Conservation (phyloP, 768 basidiomycete species). For the Macrolepiota albuminosa region DNA sequence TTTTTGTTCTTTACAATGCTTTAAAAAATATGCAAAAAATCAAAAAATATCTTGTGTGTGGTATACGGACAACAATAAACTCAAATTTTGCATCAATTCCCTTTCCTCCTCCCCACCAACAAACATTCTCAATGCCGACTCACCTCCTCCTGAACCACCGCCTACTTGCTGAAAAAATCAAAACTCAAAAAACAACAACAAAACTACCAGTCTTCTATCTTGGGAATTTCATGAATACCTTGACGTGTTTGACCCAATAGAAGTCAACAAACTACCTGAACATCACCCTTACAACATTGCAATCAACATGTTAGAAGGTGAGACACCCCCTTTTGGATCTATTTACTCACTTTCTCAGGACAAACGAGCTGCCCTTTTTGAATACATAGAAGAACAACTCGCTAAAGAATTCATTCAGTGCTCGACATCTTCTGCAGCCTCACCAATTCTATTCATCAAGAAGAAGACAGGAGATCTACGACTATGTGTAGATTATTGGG, state of each 20-base stretch:
- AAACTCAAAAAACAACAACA: neutral
- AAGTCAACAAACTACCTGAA: slow-evolving; percentile 23
- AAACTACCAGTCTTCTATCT: too few relatives aligned
- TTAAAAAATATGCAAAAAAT: slow-evolving; percentile 20
- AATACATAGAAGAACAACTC: slow-evolving; percentile 26
- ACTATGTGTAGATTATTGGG: slow-evolving; percentile 16
- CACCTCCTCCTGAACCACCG: too few relatives aligned
- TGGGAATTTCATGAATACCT: slow-evolving; percentile 16
- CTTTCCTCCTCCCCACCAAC: too few relatives aligned
- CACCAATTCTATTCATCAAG: slow-evolving; percentile 22
- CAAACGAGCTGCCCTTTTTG: slow-evolving; percentile 19
- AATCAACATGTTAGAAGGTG: slow-evolving; percentile 28
- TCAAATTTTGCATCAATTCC: neutral
- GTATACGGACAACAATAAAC: neutral
- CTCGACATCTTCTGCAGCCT: slow-evolving; percentile 16
- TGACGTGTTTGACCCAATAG: neutral
- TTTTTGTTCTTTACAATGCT: slow-evolving; percentile 7
- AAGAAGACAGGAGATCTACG: slow-evolving; percentile 16
- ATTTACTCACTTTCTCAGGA: slow-evolving; percentile 24
- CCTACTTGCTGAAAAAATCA: too few relatives aligned
- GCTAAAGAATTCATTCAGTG: slow-evolving; percentile 22
- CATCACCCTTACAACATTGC: slow-evolving; percentile 24
- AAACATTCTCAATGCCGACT: too few relatives aligned
- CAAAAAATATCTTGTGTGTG: slow-evolving; percentile 1
- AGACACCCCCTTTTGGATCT: slow-evolving; percentile 1